Evolutionary conservation across 164 flowering plant species (phyloP), one percentile per base, ranked within the genome.

Genomic region (Berberis vulgaris): DNA sequence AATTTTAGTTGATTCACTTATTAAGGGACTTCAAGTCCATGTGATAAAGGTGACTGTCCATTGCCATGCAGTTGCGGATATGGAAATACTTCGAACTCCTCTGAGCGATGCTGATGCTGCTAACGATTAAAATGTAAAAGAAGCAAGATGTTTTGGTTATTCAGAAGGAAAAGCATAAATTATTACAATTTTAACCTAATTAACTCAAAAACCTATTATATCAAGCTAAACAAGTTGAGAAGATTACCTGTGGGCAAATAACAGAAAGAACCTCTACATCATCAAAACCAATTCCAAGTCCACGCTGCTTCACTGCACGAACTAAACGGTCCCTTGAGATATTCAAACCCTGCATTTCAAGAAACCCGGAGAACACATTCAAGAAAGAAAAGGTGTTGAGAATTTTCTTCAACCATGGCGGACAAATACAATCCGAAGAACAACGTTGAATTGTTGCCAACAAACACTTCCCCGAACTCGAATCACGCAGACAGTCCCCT

Each of bases 161-260:
- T 26, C 26, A 26, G 26, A 26, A 26, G 26, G 26, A 26, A 26
- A 26, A 26, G 54, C 54, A 52, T 52, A 10, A 52, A 12, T 3
- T 10, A 10, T 5, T 46, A 52, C 10, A 52, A 11, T 0, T 11
- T 52, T 10, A 4, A 52, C n/a, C 13, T 26, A 52, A 52, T 10
- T 46, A 46, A 46, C 11, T 52, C n/a, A 12, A 52, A 7, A 52
- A 3, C 13, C 54, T 10, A 11, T 52, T 10, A 11, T 52, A 10
- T 52, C 11, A 9, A 10, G 3, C 11, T 52, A 52, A 3, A 52
- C 26, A 26, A 26, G 26, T 26, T 26, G 26, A 26, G 26, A 26
- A 26, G 26, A 26, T 52, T 57, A 92, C 98, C 90, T 86, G 74
- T 57, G 96, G 93, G 68, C 87, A 88, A 54, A 93, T 71, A 65